A percentile compares a stretch with the other conserved stretches of the same genome.
Evolutionary conservation across 1,284 basidiomycete species (phyloP).

Genomic region (Boletellus dicymbophilus): DNA sequence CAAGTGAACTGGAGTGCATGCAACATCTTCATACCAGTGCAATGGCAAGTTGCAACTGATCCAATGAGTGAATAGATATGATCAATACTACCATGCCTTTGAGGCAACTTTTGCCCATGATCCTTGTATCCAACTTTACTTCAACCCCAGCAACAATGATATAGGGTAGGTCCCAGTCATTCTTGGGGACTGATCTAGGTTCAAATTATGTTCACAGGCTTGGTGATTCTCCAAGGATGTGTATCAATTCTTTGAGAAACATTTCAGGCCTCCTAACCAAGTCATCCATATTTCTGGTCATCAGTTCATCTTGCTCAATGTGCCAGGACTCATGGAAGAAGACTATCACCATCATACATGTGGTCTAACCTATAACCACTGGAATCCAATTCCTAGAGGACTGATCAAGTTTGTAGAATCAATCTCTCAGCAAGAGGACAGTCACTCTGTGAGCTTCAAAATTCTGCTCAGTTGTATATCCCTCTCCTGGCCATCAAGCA

Average conservation of each 20-base stretch:
- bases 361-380: slow-evolving; percentile 50
- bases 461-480: slow-evolving; percentile 86
- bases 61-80: slow-evolving; percentile 53
- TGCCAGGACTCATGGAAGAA: slow-evolving; percentile 80
- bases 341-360: slow-evolving; percentile 62
- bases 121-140: slow-evolving; percentile 52
- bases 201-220: slow-evolving; percentile 42
- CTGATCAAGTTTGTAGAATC: slow-evolving; percentile 69
- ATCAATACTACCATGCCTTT: slow-evolving; percentile 67
- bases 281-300: slow-evolving; percentile 64
- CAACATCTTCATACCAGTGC: slow-evolving; percentile 30
- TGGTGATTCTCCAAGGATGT: slow-evolving; percentile 62
- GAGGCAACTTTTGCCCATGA: slow-evolving; percentile 61
- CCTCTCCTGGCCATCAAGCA: slow-evolving; percentile 70
- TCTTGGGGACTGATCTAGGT: neutral
- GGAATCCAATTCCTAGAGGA: slow-evolving; percentile 58
- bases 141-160: slow-evolving; percentile 89
- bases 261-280: slow-evolving; percentile 68
- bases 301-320: slow-evolving; percentile 73
- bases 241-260: slow-evolving; percentile 59
- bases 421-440: slow-evolving; percentile 38
- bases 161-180: slow-evolving; percentile 54
- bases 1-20: slow-evolving; percentile 80
- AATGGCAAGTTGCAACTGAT: neutral
- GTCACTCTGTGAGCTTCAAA: slow-evolving; percentile 35